Conservation (phyloP, 2,329 filamentous ascomycete species). For the Aspergillus ochraceus region DNA sequence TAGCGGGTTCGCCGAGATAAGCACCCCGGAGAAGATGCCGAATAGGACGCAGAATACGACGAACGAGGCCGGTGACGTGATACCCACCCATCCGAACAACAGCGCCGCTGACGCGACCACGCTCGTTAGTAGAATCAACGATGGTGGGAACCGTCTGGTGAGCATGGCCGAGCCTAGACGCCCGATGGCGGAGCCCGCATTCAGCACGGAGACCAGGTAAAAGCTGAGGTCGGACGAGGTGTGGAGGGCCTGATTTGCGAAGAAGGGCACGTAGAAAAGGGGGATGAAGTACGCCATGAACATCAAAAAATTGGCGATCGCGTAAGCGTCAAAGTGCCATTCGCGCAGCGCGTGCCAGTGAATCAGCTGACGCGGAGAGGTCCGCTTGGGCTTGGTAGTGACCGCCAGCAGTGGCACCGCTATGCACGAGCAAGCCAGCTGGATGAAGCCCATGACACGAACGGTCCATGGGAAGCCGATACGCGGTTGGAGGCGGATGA, state of each 20-base stretch:
- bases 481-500: constrained; percentile 3
- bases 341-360: constrained; percentile 8
- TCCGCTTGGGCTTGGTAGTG: constrained; percentile 1
- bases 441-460: constrained; percentile 10
- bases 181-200: constrained; percentile 5
- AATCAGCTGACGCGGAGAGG: constrained; percentile 5
- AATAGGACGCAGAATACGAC: constrained; percentile 4
- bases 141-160: not conserved
- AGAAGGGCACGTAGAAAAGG: constrained; percentile 6
- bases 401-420: constrained; percentile 6
- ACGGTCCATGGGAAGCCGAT: constrained; percentile 11
- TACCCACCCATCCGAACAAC: constrained; percentile 11
- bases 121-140: not conserved
- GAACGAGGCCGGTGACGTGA: not conserved
- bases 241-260: not conserved
- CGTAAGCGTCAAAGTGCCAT: constrained; percentile 2
- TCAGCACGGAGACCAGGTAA: constrained; percentile 8
- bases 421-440: constrained; percentile 4
- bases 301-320: constrained; percentile 6
- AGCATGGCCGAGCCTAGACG: not conserved
- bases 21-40: constrained; percentile 5
- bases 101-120: not conserved
- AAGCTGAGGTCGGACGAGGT: not conserved
- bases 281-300: constrained; percentile 12
- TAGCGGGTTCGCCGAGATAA: constrained; percentile 6